Percentiles rank a stretch among this genome's conserved stretches.
Evolutionary conservation across 2,329 filamentous ascomycete species (phyloP).

Genomic region (Lizonia empirigonia): DNA sequence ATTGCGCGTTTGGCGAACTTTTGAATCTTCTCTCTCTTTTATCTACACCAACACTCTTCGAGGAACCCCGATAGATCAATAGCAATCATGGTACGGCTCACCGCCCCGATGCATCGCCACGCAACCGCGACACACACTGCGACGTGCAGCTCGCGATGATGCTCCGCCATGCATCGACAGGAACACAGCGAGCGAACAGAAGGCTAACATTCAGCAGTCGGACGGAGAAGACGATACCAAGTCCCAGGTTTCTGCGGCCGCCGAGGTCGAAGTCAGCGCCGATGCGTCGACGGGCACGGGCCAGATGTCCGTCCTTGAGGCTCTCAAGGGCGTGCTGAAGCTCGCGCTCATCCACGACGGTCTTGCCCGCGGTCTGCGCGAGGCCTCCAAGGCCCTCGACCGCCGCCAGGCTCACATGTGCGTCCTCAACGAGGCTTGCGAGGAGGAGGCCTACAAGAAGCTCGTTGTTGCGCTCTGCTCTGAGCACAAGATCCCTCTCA

Average conservation of each 20-base stretch:
- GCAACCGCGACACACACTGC: neutral
- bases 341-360: conserved; percentile 99
- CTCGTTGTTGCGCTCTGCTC: conserved; percentile 97
- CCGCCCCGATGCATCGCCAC: conserved; percentile 5
- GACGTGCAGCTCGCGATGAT: neutral
- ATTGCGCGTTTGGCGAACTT: conserved; percentile 11
- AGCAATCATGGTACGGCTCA: conserved; percentile 50
- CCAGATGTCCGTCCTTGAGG: conserved; percentile 97
- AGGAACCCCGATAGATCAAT: conserved; percentile 52
- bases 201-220: conserved; percentile 67
- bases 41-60: conserved; percentile 47
- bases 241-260: conserved; percentile 75
- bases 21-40: conserved; percentile 19
- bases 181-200: conserved; percentile 1
- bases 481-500: conserved; percentile 99
- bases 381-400: conserved; percentile 98
- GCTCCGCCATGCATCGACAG: conserved; percentile 9
- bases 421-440: conserved; percentile 99
- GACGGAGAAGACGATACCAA: conserved; percentile 99
- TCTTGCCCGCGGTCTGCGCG: conserved; percentile 95
- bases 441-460: conserved; percentile 99
- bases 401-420: conserved; percentile 99
- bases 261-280: conserved; percentile 94
- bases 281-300: conserved; percentile 79
- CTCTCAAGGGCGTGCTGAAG: conserved; percentile 98